Evolutionary conservation across 75 land plant genomes (phyloP).

Genomic region (Cryptomeria japonica): DNA sequence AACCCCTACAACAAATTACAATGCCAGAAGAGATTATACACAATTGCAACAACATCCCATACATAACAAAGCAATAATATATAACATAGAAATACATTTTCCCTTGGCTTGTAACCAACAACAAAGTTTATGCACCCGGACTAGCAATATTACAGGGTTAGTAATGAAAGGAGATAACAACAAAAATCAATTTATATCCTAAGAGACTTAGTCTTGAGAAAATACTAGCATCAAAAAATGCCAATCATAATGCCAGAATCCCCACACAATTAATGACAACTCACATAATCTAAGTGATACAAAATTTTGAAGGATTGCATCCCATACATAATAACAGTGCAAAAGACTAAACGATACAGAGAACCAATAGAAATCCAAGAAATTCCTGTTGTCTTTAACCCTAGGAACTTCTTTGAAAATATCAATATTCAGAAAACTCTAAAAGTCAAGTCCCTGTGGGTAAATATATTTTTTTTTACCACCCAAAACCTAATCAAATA

Average conservation of each 20-base stretch:
- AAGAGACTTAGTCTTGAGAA: not conserved
- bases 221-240: not conserved
- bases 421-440: not conserved
- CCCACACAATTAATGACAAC: not conserved
- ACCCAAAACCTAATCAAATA: slow-evolving; percentile 6
- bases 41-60: too few species aligned
- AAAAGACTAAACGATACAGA: slow-evolving; percentile 1
- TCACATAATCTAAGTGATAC: slow-evolving; percentile 5
- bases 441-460: not conserved
- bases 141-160: too few species aligned
- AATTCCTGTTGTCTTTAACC: slow-evolving; percentile 3
- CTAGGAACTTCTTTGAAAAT: not conserved
- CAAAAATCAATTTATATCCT: too few species aligned
- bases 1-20: too few species aligned
- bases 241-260: not conserved
- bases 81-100: too few species aligned
- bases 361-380: slow-evolving; percentile 6
- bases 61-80: too few species aligned
- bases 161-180: too few species aligned
- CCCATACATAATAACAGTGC: not conserved
- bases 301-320: slow-evolving; percentile 8
- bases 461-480: not conserved
- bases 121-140: too few species aligned
- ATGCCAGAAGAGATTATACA: too few species aligned
- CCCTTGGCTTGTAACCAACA: too few species aligned